Evolutionary conservation across 2,329 filamentous ascomycete species (phyloP).

Genomic region (Diaporthe capsici): DNA sequence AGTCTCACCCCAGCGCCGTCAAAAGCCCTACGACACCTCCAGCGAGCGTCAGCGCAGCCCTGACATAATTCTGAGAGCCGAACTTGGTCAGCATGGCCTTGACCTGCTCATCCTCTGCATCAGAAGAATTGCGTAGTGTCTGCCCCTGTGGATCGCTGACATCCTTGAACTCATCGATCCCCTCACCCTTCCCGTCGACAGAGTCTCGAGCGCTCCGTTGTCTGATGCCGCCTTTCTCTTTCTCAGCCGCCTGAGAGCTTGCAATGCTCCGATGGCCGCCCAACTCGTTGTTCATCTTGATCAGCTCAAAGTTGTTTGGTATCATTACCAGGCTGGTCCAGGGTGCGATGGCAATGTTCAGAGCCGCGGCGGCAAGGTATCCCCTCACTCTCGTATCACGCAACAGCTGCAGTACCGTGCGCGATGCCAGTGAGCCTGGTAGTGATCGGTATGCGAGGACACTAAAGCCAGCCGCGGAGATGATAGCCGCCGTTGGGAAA

Average conservation of each 20-base stretch:
- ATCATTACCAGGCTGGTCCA: slow-evolving; percentile 33
- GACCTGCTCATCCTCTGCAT: slow-evolving; percentile 15
- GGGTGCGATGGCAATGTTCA: slow-evolving; percentile 34
- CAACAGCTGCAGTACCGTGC: neutral
- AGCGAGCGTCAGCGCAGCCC: slow-evolving; percentile 24
- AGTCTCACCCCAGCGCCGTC: slow-evolving; percentile 15
- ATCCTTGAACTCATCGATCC: slow-evolving; percentile 11
- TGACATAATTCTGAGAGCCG: slow-evolving; percentile 31
- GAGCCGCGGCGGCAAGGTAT: slow-evolving; percentile 28
- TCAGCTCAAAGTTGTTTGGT: slow-evolving; percentile 39
- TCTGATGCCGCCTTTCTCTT: neutral
- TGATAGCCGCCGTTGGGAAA: slow-evolving; percentile 49
- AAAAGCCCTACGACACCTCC: slow-evolving; percentile 31
- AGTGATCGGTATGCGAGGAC: slow-evolving; percentile 45
- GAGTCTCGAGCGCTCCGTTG: slow-evolving; percentile 15
- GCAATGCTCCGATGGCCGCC: slow-evolving; percentile 23
- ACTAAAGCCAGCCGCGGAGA: slow-evolving; percentile 49
- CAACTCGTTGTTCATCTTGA: slow-evolving; percentile 26
- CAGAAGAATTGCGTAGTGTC: neutral
- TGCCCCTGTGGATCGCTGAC: slow-evolving; percentile 36
- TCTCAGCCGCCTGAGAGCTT: neutral
- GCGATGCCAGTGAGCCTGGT: neutral
- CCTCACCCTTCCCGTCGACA: slow-evolving; percentile 18
- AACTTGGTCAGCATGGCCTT: slow-evolving; percentile 30
- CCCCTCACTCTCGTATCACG: neutral